Base-by-base conservation (phyloP, 129 eudicot genomes). In the Artemisia tridentata region DNA sequence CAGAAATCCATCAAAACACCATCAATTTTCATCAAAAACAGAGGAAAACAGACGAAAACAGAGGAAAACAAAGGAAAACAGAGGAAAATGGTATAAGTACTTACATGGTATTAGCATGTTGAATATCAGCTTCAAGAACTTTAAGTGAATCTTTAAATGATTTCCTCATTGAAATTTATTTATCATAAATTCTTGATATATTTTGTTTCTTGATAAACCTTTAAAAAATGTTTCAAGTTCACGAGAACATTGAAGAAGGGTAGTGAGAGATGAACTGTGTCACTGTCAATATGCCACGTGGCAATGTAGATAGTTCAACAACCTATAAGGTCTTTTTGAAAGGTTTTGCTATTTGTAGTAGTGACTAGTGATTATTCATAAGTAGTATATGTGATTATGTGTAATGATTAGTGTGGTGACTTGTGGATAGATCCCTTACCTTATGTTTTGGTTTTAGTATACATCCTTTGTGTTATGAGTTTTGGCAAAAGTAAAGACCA, bases 111-210 rank as follows among this genome's bases (percentile, higher is more conserved):
- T 88, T 88, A 63, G 95, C 95, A 71, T 88, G 95, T 79, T 88
- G 95, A 82, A 88, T 88, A 82, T 88, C 95, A 15, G 95, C 95
- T 84, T 84, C 88, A 75, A 88, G 90, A 34, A 84, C 74, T 80
- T 88, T 88, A 80, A 88, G 85, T 71, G 90, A 88, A 75, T 88
- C 95, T 71, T 88, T 88, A 63, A 84, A 88, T 2, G 95, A 88
- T 76, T 73, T 88, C 67, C 82, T 76, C 90, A 82, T 80, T 46
- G 82, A 67, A 47, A 38, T 38, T 7, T 38, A 38, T 8, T 7
- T 38, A 38, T 38, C 45, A 38, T 61, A 51, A 72, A 67, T 49
- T 52, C 75, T 41, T 78, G 69, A 63, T 68, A 66, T 27, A 54
- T 63, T 51, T 52, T 4, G 41, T 23, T 14, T 64, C 6, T 60